Evolutionary conservation across 2,329 filamentous ascomycete genomes (phyloP).

Genomic region (Colletotrichum neosansevieriae): DNA sequence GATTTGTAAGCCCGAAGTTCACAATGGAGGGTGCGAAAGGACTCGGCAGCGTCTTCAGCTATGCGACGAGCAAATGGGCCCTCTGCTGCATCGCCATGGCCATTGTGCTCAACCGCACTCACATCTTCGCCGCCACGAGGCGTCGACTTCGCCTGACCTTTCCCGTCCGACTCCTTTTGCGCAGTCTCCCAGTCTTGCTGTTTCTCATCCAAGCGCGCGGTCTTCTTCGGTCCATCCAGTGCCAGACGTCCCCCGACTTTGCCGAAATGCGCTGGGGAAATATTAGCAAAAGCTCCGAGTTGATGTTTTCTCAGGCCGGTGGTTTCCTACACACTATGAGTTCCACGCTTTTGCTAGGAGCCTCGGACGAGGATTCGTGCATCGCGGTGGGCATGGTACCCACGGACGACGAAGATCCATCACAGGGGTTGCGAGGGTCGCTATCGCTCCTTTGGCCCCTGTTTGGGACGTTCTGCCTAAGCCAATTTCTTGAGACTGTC

Average conservation of each 20-base stretch:
- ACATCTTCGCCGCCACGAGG: conserved; percentile 92
- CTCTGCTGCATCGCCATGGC: conserved; percentile 88
- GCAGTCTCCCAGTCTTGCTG: conserved; percentile 77
- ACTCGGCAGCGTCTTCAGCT: conserved; percentile 88
- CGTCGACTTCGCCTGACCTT: conserved; percentile 82
- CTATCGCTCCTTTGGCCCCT: conserved; percentile 81
- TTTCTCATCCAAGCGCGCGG: conserved; percentile 76
- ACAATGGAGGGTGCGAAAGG: conserved; percentile 73
- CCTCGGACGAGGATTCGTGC: conserved; percentile 82
- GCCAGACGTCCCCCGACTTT: conserved; percentile 86
- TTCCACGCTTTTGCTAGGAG: conserved; percentile 78
- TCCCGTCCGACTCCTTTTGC: conserved; percentile 76
- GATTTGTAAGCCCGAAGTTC: conserved; percentile 56
- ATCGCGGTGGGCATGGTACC: conserved; percentile 79
- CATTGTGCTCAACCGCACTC: conserved; percentile 88
- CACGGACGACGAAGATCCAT: conserved; percentile 60
- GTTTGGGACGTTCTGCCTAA: conserved; percentile 76
- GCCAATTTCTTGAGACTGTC: conserved; percentile 90
- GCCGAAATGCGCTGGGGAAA: conserved; percentile 77
- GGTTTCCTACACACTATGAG: conserved; percentile 79
- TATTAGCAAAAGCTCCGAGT: conserved; percentile 70
- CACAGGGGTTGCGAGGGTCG: conserved; percentile 76
- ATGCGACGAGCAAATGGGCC: conserved; percentile 93
- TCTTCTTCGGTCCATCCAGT: conserved; percentile 87
- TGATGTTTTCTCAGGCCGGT: conserved; percentile 78